phyloP scores from a whole-genome alignment of 1,284 basidiomycete species.

The Cutaneotrichosporon sp. region DNA sequence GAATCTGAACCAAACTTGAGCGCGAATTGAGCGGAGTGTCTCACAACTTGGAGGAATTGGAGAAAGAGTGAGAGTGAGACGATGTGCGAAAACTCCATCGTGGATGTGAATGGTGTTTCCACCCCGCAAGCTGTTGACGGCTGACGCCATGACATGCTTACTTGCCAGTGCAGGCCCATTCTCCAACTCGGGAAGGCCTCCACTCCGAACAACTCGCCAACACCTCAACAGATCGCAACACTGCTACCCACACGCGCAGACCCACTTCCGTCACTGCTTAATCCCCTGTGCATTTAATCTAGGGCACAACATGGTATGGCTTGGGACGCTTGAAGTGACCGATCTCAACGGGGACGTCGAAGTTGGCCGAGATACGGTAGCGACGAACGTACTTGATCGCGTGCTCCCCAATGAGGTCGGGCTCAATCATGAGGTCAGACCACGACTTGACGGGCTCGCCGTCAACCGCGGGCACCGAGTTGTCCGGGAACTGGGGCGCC shows the following conservation, averaged over 20 bases:
- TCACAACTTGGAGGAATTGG: too few species aligned
- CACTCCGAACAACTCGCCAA: background rate
- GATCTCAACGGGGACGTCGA: constrained; percentile 54
- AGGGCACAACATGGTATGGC: constrained; percentile 56
- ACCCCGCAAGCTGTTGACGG: too few species aligned
- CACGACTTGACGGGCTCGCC: constrained; percentile 56
- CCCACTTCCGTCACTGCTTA: background rate
- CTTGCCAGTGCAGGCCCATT: background rate
- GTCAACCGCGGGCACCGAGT: constrained; percentile 42
- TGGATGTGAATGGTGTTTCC: too few species aligned
- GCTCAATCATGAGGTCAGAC: constrained; percentile 60
- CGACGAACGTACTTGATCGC: constrained; percentile 88
- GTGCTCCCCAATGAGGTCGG: constrained; percentile 82
- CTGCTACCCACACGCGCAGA: background rate
- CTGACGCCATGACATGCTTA: background rate
- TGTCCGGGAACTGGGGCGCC: constrained; percentile 57
- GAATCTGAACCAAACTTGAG: too few species aligned
- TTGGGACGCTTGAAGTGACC: constrained; percentile 51
- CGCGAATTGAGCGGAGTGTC: too few species aligned
- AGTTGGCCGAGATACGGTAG: constrained; percentile 69
- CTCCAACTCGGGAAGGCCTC: background rate
- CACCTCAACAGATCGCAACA: background rate
- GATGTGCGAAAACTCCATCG: too few species aligned
- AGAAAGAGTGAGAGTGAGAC: too few species aligned
- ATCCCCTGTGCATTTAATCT: constrained; percentile 28